Conservation (phyloP, 1,284 basidiomycete genomes). For the Puccinia novopanici region DNA sequence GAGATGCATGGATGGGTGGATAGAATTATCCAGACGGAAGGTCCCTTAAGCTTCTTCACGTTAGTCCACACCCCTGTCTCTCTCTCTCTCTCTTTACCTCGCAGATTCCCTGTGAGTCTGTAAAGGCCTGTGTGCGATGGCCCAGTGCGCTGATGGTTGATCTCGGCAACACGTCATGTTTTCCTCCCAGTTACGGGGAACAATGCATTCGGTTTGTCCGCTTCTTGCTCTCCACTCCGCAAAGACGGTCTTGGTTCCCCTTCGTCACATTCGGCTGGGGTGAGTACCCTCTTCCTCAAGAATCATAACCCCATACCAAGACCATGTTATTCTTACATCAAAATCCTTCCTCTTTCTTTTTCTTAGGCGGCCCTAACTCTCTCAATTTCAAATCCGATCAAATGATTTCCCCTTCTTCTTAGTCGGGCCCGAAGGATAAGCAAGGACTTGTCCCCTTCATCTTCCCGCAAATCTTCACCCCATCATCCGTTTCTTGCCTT, state of each 20-base stretch:
- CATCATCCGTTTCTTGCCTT: no score
- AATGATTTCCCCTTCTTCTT: no score
- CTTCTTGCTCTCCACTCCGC: conserved; percentile 24
- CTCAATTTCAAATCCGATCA: no score
- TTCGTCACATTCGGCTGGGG: conserved; percentile 28
- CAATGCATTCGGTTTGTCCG: not conserved
- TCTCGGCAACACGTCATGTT: not conserved
- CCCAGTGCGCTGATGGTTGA: not conserved
- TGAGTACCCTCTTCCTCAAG: not conserved
- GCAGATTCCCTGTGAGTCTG: not conserved
- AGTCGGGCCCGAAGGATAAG: no score
- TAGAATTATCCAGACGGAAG: not conserved
- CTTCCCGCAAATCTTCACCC: no score
- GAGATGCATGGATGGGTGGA: conserved; percentile 48
- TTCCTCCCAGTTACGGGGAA: conserved; percentile 15
- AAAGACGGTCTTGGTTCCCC: conserved; percentile 23
- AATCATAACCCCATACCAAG: not conserved
- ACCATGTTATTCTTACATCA: no score
- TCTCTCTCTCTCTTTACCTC: no score
- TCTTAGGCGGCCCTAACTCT: no score
- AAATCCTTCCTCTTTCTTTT: no score
- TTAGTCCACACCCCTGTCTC: not conserved
- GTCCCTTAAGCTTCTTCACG: conserved; percentile 32
- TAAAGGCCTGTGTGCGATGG: not conserved
- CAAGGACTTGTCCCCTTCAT: no score